Evolutionary conservation across 352 stramenopile species (phyloP), one percentile per base, ranked within the genome.

Genomic region (Paralagenidium karlingii): DNA sequence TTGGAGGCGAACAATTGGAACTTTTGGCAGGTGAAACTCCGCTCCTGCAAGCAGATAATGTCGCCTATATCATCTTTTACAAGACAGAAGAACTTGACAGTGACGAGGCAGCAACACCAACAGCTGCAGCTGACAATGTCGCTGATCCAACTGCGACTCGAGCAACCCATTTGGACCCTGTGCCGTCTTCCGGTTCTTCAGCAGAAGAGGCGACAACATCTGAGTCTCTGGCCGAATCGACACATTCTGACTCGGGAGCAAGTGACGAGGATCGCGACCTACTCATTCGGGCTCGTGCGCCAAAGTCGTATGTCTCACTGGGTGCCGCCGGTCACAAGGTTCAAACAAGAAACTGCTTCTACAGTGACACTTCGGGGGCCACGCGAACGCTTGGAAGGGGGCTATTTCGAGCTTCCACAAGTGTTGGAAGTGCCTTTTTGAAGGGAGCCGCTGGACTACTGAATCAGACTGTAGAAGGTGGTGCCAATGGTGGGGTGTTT

Each of bases 1-100:
- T n/a, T n/a, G n/a, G n/a, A n/a, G n/a, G n/a, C n/a, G n/a, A n/a
- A 57, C 29, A 63, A 63, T 21, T 68, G 63, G 9, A 51, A 50
- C 12, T 69, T 63, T 49, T 16, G 42, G 63, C 36, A 43, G 78
- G 78, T 3, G 78, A 92, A 41, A 53, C 83, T 26, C 43, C 89
- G 18, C 66, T 67, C 4, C 58, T 84, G 41, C 74, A 68, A 34
- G 67, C 78, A 20, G 78, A 89, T 18, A 79, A 80, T 30, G 68
- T 60, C 12, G 73, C 78, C 8, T 92, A 92, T 49, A 92, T 92
- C 34, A 87, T 92, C 28, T 92, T 89, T 32, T 92, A 89, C 60
- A 91, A 91, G 50, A 62, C 51, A 8, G 70, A 82, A 10, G n/a
- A n/a, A n/a, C n/a, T n/a, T n/a, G 68, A 79, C 8, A 55, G 52